Conservation (phyloP, 768 basidiomycete species). For the Podaxis rugospora region DNA sequence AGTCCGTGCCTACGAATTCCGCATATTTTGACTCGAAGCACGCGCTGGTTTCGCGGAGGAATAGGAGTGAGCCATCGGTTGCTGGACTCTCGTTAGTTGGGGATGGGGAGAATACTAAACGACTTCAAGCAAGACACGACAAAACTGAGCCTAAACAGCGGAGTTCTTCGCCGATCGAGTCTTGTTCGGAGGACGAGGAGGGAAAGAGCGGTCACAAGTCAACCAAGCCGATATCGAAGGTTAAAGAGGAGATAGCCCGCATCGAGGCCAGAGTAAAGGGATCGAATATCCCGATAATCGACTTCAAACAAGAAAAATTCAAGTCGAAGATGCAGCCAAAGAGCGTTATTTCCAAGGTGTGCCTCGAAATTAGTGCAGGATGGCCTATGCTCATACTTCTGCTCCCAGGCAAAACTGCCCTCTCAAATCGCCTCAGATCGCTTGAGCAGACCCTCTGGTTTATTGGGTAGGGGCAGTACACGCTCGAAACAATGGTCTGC, state of each 20-base stretch:
- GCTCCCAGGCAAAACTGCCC: not conserved
- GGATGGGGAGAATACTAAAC: conserved; percentile 8
- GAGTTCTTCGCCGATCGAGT: conserved; percentile 1
- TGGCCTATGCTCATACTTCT: not conserved
- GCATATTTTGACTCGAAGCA: not conserved
- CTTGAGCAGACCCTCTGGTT: not conserved
- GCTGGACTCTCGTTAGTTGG: not conserved
- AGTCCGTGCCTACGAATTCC: not conserved
- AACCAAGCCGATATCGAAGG: not conserved
- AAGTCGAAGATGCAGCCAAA: conserved; percentile 6
- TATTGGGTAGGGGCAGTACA: not conserved
- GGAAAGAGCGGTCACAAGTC: not conserved
- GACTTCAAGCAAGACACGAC: not conserved
- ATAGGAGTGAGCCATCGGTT: not conserved
- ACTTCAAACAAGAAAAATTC: not conserved
- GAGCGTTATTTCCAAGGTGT: not conserved
- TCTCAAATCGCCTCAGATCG: not conserved
- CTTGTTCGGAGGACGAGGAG: conserved; percentile 3
- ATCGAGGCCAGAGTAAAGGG: not conserved
- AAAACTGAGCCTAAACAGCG: not conserved
- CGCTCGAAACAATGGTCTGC: not conserved
- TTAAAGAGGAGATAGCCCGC: not conserved
- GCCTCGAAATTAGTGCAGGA: not conserved
- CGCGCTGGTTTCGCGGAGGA: not conserved
- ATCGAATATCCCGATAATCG: not conserved